Evolutionary conservation across 345 rosid genomes (phyloP).

Genomic region (Hibiscus mutabilis): DNA sequence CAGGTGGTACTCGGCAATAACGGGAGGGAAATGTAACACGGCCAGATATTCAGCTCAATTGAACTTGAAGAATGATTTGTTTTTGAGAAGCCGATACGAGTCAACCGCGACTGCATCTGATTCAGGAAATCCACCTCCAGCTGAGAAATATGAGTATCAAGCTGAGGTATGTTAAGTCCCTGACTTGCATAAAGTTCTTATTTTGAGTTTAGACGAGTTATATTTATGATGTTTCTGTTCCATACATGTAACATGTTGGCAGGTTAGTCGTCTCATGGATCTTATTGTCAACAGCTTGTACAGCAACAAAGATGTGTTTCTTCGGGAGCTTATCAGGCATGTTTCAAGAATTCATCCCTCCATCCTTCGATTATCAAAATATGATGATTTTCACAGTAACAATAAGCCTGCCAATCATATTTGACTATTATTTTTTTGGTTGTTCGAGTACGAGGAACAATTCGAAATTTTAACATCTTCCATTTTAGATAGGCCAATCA

Average conservation of each 20-base stretch:
- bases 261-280: slow-evolving; percentile 99
- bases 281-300: slow-evolving; percentile 91
- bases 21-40: slow-evolving; percentile 26
- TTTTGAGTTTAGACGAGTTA: background rate
- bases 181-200: background rate
- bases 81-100: slow-evolving; percentile 43
- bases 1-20: slow-evolving; percentile 54
- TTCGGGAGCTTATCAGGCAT: slow-evolving; percentile 89
- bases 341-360: background rate
- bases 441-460: background rate
- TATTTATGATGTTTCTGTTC: background rate
- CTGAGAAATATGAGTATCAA: slow-evolving; percentile 86
- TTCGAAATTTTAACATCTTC: background rate
- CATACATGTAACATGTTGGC: slow-evolving; percentile 8
- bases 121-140: slow-evolving; percentile 41
- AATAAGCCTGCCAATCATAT: background rate
- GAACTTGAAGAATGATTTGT: slow-evolving; percentile 28
- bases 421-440: background rate
- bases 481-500: background rate
- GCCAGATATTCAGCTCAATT: slow-evolving; percentile 19
- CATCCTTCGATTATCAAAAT: background rate
- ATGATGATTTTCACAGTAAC: background rate
- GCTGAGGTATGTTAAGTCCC: slow-evolving; percentile 54
- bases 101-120: slow-evolving; percentile 66
- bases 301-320: slow-evolving; percentile 96